Base-by-base conservation (phyloP, 805 yeast species). In the Metschnikowia gelsemii region DNA sequence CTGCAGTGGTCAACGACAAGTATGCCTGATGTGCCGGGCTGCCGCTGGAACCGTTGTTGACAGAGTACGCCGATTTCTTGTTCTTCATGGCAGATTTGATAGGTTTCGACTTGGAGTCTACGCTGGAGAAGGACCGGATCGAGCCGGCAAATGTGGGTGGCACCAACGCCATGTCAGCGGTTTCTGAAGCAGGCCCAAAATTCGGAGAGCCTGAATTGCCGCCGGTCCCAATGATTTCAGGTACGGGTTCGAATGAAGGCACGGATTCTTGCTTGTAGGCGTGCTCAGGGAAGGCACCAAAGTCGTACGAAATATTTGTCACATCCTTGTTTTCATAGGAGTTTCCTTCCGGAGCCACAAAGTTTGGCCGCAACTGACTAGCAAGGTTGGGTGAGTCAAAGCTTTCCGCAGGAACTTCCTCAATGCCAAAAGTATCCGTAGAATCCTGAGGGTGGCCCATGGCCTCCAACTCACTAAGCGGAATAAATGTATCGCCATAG, bases 1-100 rank as follows among this genome's bases (percentile, higher is more conserved):
- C 89, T 1, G 90, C 90, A 0, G 93, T 85, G 1, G 90, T 74
- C 40, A 82, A 61, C 0, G 87, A 80, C 32, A 83, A 56, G 52
- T 83, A 83, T 0, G 86, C 88, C 45, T 73, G 75, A 20, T 76
- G 76, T 0, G 87, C 86, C 1, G 84, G 70, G 17, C 45, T 49
- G 6, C 40, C 43, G 4, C 43, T 44, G 4, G 41, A 25, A 13
- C 39, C 32, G 25, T 42, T 43, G 13, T 35, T 26, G 4, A 52
- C 30, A 22, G 46, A 48, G 32, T 54, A 55, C 27, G 55, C 51
- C 4, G 66, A 54, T 8, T 53, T 46, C 1, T 71, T 55, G 38
- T 58, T 60, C 41, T 78, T 78, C 69, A 78, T 64, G 13, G 78
- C 82, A 1, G 81, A 75, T 64, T 74, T 68, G 51, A 56, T 52